phyloP scores from a whole-genome alignment of 805 yeast species.

The Saturnispora diversa region DNA sequence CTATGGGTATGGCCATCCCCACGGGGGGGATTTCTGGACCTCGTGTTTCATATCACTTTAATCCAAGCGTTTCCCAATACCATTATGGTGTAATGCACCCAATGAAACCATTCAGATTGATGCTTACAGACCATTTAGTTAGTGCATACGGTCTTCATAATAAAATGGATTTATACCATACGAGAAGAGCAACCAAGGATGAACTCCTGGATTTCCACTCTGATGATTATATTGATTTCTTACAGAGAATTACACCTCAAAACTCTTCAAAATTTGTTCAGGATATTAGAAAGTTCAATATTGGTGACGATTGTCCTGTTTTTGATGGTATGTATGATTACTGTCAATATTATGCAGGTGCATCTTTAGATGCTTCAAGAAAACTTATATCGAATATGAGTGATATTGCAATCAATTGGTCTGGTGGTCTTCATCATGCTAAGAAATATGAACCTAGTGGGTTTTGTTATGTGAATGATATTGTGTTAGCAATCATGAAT shows the following conservation, averaged over 20 bases:
- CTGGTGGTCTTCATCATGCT: slow-evolving; percentile 96
- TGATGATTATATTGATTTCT: slow-evolving; percentile 74
- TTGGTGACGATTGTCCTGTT: slow-evolving; percentile 91
- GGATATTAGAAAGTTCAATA: slow-evolving; percentile 64
- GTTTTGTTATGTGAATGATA: slow-evolving; percentile 91
- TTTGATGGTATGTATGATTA: slow-evolving; percentile 93
- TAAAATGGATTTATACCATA: slow-evolving; percentile 81
- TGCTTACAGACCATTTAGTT: slow-evolving; percentile 89
- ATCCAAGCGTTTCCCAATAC: slow-evolving; percentile 69
- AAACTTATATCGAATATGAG: slow-evolving; percentile 78
- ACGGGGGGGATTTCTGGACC: slow-evolving; percentile 31
- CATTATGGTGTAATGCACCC: slow-evolving; percentile 94
- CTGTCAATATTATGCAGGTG: slow-evolving; percentile 84
- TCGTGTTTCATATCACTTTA: slow-evolving; percentile 80
- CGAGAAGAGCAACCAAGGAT: slow-evolving; percentile 72
- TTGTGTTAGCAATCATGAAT: slow-evolving; percentile 80
- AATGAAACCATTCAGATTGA: slow-evolving; percentile 94
- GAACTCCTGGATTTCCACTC: slow-evolving; percentile 80
- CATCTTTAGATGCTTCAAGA: slow-evolving; percentile 87
- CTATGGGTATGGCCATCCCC: slow-evolving; percentile 35
- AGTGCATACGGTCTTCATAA: slow-evolving; percentile 78
- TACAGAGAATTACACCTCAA: slow-evolving; percentile 71
- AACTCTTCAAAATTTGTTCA: slow-evolving; percentile 51
- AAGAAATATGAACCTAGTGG: slow-evolving; percentile 92
- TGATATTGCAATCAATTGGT: slow-evolving; percentile 93